Conservation (phyloP, 164 flowering plant genomes). For the Dillenia suffruticosa region DNA sequence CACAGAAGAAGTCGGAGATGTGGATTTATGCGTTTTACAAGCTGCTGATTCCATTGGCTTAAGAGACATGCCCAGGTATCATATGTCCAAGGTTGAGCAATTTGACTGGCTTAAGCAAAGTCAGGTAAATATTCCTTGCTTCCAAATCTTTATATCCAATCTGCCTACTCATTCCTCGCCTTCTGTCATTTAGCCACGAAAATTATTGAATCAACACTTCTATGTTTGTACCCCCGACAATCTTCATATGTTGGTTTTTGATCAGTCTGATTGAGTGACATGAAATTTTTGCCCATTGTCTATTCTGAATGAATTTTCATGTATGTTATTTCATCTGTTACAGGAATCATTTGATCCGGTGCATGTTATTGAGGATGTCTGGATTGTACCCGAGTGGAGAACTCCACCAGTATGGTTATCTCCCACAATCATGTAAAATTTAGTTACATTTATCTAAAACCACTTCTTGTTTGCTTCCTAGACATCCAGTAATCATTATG, state of each 20-base stretch:
- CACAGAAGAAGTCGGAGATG: slow-evolving; percentile 39
- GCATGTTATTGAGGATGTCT: slow-evolving; percentile 57
- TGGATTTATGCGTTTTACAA: slow-evolving; percentile 48
- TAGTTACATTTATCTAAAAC: too few relatives aligned
- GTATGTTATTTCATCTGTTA: slow-evolving; percentile 11
- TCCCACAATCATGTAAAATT: background rate
- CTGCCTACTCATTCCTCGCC: too few relatives aligned
- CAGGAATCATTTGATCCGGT: slow-evolving; percentile 91
- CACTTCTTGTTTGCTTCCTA: too few relatives aligned
- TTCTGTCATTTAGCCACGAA: too few relatives aligned
- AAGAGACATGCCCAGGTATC: slow-evolving; percentile 54
- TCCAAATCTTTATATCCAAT: background rate
- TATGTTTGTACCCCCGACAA: background rate
- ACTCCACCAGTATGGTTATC: slow-evolving; percentile 60
- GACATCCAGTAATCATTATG: too few relatives aligned
- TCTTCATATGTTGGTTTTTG: background rate
- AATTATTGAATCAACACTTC: too few relatives aligned
- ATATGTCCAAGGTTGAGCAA: slow-evolving; percentile 45
- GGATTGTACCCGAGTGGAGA: slow-evolving; percentile 92
- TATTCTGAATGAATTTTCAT: slow-evolving; percentile 2
- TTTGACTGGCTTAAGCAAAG: slow-evolving; percentile 66
- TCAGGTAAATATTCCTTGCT: slow-evolving; percentile 38
- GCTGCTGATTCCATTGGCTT: slow-evolving; percentile 82
- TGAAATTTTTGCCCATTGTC: background rate
- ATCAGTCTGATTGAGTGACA: background rate